Evolutionary conservation across 129 eudicot genomes (phyloP).

Genomic region (Flaveria robusta): DNA sequence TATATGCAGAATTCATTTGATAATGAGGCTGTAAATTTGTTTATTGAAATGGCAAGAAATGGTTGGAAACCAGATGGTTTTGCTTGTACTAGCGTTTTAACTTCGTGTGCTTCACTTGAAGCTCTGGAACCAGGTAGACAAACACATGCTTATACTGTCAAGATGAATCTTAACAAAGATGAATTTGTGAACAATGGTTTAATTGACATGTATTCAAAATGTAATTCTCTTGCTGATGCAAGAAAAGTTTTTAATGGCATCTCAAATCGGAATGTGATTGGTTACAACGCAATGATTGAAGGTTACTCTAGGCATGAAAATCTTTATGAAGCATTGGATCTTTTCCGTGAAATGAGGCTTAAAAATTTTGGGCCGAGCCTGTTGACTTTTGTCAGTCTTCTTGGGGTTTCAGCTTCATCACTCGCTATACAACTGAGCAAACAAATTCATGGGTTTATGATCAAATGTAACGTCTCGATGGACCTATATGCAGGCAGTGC

Average conservation of each 20-base stretch:
- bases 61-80: constrained; percentile 65
- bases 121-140: constrained; percentile 62
- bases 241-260: constrained; percentile 45
- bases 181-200: constrained; percentile 59
- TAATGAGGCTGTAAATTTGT: constrained; percentile 52
- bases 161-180: constrained; percentile 52
- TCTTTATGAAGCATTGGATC: constrained; percentile 53
- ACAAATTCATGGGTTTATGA: constrained; percentile 59
- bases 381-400: constrained; percentile 70
- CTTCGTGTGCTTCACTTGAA: constrained; percentile 66
- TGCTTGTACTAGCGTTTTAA: constrained; percentile 63
- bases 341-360: constrained; percentile 64
- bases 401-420: constrained; percentile 59
- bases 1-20: constrained; percentile 61
- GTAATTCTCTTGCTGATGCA: constrained; percentile 54
- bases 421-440: constrained; percentile 45
- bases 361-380: constrained; percentile 45
- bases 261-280: constrained; percentile 37
- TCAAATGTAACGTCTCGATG: constrained; percentile 43
- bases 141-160: constrained; percentile 55
- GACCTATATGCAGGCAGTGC: constrained; percentile 56
- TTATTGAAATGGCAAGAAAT: constrained; percentile 50
- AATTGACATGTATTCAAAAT: constrained; percentile 75
- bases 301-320: constrained; percentile 57
- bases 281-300: constrained; percentile 75